A percentile compares a stretch with the other conserved stretches of the same genome.
These are phyloP conservation scores for Pelargonium nanum DNA, from an alignment of 345 rosid genomes.

Conservation along the genomic window DNA sequence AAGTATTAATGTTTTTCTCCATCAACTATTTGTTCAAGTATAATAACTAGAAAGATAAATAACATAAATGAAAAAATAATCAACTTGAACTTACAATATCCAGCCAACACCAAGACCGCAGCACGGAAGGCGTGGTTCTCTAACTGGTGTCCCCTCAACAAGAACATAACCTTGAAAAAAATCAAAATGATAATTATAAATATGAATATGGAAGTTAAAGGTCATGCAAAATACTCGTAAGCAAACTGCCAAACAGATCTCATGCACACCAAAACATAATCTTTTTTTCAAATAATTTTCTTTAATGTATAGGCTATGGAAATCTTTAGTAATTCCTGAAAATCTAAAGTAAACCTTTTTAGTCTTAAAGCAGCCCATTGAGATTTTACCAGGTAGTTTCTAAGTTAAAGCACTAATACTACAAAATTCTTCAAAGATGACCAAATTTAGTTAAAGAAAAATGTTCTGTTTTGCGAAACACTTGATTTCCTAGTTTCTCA, in stretches of 20 bases:
- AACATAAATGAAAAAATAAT: background rate
- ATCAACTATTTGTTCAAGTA: background rate
- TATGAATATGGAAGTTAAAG: slow-evolving; percentile 7
- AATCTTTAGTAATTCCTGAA: too few relatives aligned
- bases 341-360: too few relatives aligned
- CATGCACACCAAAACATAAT: background rate
- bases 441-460: too few relatives aligned
- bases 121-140: slow-evolving; percentile 50
- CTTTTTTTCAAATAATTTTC: too few relatives aligned
- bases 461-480: too few relatives aligned
- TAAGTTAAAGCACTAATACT: too few relatives aligned
- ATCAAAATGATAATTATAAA: slow-evolving; percentile 6
- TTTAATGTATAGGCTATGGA: too few relatives aligned
- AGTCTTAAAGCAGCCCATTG: too few relatives aligned
- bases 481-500: too few relatives aligned
- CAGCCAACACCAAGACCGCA: slow-evolving; percentile 91
- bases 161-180: slow-evolving; percentile 45
- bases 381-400: too few relatives aligned
- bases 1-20: too few relatives aligned
- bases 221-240: background rate
- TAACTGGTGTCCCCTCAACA: slow-evolving; percentile 36
- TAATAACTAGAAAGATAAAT: background rate
- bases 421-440: too few relatives aligned
- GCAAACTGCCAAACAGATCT: background rate
- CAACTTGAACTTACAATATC: slow-evolving; percentile 53